Conservation (phyloP, 768 basidiomycete genomes). For the Lentinula raphanica region DNA sequence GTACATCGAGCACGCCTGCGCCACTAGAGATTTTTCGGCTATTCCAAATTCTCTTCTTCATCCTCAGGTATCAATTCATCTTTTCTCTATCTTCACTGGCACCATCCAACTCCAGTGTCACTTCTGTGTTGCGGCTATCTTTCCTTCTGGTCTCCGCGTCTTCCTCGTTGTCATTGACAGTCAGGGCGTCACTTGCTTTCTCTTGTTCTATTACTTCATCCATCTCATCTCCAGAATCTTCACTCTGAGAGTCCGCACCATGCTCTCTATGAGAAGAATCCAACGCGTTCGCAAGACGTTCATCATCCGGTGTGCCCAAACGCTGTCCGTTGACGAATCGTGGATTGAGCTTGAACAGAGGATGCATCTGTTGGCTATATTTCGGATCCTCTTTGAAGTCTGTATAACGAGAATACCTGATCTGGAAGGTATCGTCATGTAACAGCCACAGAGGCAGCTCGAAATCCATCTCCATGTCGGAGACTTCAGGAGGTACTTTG, state of each 20-base stretch:
- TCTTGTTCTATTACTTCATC: background rate
- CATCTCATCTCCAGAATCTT: background rate
- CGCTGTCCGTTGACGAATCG: background rate
- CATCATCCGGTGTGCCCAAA: background rate
- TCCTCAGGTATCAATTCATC: no score
- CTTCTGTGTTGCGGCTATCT: no score
- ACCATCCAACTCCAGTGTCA: no score
- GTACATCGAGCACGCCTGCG: no score
- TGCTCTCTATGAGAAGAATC: background rate
- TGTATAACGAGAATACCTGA: background rate
- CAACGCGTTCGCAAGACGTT: background rate
- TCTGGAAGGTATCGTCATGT: constrained; percentile 1
- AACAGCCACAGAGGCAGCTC: constrained; percentile 51
- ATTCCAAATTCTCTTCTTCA: no score
- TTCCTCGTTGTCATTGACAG: no score
- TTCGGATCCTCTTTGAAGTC: background rate
- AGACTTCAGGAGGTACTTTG: constrained; percentile 45
- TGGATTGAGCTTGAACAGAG: background rate
- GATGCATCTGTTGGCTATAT: constrained; percentile 3
- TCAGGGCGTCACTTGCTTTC: background rate
- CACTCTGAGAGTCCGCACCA: constrained; percentile 4
- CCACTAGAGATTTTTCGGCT: no score
- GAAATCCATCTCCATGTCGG: constrained; percentile 44
- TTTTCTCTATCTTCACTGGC: no score
- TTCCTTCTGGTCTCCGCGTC: background rate